Evolutionary conservation across 805 yeast genomes (phyloP).

Genomic region (Wickerhamiella dianesei): DNA sequence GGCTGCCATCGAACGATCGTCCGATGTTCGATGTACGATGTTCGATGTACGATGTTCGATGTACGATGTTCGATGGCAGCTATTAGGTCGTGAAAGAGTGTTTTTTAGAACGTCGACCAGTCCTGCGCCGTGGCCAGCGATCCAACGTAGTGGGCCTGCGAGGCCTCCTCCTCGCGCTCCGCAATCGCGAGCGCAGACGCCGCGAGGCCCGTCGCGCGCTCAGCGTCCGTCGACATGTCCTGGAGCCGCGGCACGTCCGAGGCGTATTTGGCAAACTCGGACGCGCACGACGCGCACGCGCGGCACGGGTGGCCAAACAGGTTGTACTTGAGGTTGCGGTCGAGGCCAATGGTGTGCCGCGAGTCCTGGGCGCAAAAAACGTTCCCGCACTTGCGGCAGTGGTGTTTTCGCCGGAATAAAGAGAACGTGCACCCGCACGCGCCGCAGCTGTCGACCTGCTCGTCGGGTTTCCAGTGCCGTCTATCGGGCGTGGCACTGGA

Average conservation of each 20-base stretch:
- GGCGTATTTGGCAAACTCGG: conserved; percentile 42
- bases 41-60: no score
- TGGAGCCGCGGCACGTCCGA: conserved; percentile 21
- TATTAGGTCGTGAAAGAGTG: no score
- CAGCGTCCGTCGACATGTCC: conserved; percentile 4
- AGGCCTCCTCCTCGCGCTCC: conserved; percentile 4
- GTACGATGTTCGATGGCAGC: no score
- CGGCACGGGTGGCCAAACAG: conserved; percentile 53
- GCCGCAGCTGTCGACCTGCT: conserved; percentile 47
- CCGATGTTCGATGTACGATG: no score
- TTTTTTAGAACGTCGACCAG: conserved; percentile 18
- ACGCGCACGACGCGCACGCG: conserved; percentile 56
- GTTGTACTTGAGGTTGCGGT: conserved; percentile 35
- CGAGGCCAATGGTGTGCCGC: conserved; percentile 45
- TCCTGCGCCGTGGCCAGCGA: conserved; percentile 9
- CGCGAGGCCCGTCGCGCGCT: neutral
- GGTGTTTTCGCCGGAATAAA: conserved; percentile 67
- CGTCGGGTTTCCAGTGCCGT: conserved; percentile 46
- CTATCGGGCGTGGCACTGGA: conserved; percentile 19
- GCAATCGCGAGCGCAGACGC: neutral
- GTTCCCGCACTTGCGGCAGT: conserved; percentile 77
- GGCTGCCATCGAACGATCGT: no score
- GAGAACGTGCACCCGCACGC: conserved; percentile 59
- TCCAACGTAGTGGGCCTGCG: conserved; percentile 5
- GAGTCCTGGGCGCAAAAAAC: conserved; percentile 60